Base-by-base conservation (phyloP, 129 eudicot species). In the Arctium lappa region DNA sequence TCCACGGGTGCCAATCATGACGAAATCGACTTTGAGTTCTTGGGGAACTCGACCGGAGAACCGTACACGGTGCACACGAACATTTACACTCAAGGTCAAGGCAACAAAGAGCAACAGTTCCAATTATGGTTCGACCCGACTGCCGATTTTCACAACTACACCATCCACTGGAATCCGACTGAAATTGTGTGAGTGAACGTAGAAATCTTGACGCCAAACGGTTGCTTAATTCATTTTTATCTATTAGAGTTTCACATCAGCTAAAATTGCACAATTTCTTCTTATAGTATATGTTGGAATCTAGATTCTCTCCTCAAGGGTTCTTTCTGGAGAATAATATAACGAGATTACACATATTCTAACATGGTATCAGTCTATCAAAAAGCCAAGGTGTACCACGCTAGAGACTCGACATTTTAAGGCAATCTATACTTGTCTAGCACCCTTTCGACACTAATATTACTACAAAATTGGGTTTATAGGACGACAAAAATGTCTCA, bases 11-110 rank as follows among this genome's bases (percentile, higher is more conserved):
- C 75, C 44, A 81, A 81, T 12, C 97, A 93, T 30, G 92, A 91
- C 34, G 98, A 91, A 66, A 87, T 91, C 56, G 97, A 91, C 86
- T 93, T 93, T 62, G 97, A 93, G 91, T 93, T 93, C 79, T 83
- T 93, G 38, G 98, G 98, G 6, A 93, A 91, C 80, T 77, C 81
- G 27, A 77, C 92, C 32, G 91, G 93, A 40, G 82, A 91, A 60
- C 97, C 97, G 32, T 91, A 93, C 82, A 85, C 84, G 30, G 80
- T 93, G 75, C 96, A 93, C 88, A 93, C 97, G 12, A 93, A 93
- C 37, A 74, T 93, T n/a, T 91, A 13, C 32, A 88, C 92, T 10
- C 89, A 86, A 86, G 96, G 97, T 76, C 78, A 37, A 46, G 97
- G 92, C 40, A 87, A 88, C 83, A 73, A 89, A 72, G 97, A 93